Conservation (phyloP, 2,329 filamentous ascomycete genomes). For the Phoma sp. region DNA sequence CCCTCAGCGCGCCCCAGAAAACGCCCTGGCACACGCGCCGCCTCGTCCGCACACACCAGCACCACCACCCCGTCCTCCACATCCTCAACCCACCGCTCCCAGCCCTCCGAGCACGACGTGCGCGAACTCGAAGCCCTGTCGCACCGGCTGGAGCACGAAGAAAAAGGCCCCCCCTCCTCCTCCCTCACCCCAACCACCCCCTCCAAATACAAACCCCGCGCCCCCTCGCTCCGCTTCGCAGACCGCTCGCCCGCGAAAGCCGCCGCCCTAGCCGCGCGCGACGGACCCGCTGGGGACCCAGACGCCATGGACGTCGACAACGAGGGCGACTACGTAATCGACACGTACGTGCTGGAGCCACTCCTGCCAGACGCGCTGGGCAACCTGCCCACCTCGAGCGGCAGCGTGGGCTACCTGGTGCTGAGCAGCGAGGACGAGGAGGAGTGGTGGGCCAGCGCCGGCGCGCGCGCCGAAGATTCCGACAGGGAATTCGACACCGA, state of each 20-base stretch:
- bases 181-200: slow-evolving; percentile 19
- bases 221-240: slow-evolving; percentile 40
- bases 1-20: slow-evolving; percentile 29
- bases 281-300: slow-evolving; percentile 1
- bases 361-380: slow-evolving; percentile 44
- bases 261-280: slow-evolving; percentile 22
- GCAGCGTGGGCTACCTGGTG: slow-evolving; percentile 54
- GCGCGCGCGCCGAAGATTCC: slow-evolving; percentile 47
- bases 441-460: slow-evolving; percentile 61
- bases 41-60: slow-evolving; percentile 19
- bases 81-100: slow-evolving; percentile 12
- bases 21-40: slow-evolving; percentile 35
- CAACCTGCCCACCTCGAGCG: slow-evolving; percentile 27
- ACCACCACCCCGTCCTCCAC: slow-evolving; percentile 6
- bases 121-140: slow-evolving; percentile 43
- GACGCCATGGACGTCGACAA: too few species aligned
- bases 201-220: slow-evolving; percentile 45
- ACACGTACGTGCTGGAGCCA: slow-evolving; percentile 63
- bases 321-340: slow-evolving; percentile 62
- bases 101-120: slow-evolving; percentile 35
- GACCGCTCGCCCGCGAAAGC: slow-evolving; percentile 42
- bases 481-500: slow-evolving; percentile 63
- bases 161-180: slow-evolving; percentile 17
- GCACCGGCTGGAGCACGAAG: slow-evolving; percentile 37
- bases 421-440: slow-evolving; percentile 59